Evolutionary conservation across 2,329 filamentous ascomycete species (phyloP).

Genomic region (Biscogniauxia mediterranea): DNA sequence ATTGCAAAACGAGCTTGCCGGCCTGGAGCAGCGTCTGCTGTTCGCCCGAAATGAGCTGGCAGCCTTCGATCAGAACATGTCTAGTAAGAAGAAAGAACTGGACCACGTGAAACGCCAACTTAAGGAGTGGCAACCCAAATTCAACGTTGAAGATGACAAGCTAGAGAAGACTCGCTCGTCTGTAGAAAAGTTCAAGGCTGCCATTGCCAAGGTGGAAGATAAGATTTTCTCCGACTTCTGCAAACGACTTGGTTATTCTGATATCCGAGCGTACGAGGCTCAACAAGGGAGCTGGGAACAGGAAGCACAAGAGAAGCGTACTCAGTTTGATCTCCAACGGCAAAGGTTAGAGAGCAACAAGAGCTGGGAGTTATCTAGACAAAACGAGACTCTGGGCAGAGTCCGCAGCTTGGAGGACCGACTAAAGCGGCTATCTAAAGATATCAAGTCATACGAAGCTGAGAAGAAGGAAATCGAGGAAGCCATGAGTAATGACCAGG

Average conservation of each 20-base stretch:
- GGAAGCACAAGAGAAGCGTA: constrained; percentile 81
- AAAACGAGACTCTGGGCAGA: constrained; percentile 62
- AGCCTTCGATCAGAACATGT: constrained; percentile 77
- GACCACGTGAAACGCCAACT: constrained; percentile 72
- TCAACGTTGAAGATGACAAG: constrained; percentile 66
- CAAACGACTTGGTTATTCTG: constrained; percentile 77
- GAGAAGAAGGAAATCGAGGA: constrained; percentile 75
- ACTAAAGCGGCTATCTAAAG: constrained; percentile 62
- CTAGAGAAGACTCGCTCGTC: constrained; percentile 57
- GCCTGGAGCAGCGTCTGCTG: constrained; percentile 72
- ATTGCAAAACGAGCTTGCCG: constrained; percentile 74
- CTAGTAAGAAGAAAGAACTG: constrained; percentile 80
- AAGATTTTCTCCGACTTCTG: constrained; percentile 86
- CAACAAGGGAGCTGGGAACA: constrained; percentile 92
- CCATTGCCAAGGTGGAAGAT: constrained; percentile 82
- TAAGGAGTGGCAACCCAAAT: constrained; percentile 74
- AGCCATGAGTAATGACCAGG: constrained; percentile 68
- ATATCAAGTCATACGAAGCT: constrained; percentile 67
- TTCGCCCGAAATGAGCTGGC: constrained; percentile 74
- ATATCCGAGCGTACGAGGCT: constrained; percentile 90
- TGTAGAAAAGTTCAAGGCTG: constrained; percentile 53
- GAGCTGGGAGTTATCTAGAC: constrained; percentile 54
- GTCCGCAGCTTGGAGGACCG: constrained; percentile 67
- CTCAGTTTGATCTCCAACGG: constrained; percentile 82
- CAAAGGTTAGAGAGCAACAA: constrained; percentile 66